Evolutionary conservation across 2,329 filamentous ascomycete genomes (phyloP), one percentile per base, ranked within the genome.

Genomic region (Venturia aucupariae): DNA sequence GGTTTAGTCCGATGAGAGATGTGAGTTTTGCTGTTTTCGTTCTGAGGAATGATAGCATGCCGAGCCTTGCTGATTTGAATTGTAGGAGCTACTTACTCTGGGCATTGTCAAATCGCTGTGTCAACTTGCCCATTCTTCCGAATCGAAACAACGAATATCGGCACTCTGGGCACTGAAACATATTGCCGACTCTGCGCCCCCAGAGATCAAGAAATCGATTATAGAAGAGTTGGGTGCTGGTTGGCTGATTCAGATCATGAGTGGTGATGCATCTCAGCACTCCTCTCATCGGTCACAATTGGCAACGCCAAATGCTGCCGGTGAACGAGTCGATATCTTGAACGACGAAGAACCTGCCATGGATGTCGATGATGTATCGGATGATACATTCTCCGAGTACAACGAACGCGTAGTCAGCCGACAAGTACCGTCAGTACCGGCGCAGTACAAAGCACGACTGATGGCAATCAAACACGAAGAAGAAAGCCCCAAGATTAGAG

Each of bases 111-210:
- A 85, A 67, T 84, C 89, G 0, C 79, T 97, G 1, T 96, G 92
- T 71, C 85, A 90, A 69, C 90, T 96, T 72, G 91, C 92, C 1
- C 90, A 90, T 73, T 94, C 90, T 0, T 82, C 84, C 59, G 90
- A 93, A 71, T 84, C 89, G n/a, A 85, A 87, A 59, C 80, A 97
- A 63, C 86, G 91, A 30, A 81, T 95, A 32, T 92, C 94, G 70
- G 92, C 92, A 27, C 77, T 99, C 1, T 99, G 94, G 93, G 91
- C 92, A 6, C 78, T 99, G 65, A 97, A 97, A 73, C 91, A 97
- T 75, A 82, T 97, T 61, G 88, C 96, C 2, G 83, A 89, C 67
- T 86, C 86, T 27, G 85, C 89, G 6, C 82, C 83, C 22, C 86
- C 88, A 55, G 83, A 88, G 15, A 79, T 90, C 68, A 96, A 94